Evolutionary conservation across 805 yeast genomes (phyloP).

Genomic region (Saccharomycopsis sp.): DNA sequence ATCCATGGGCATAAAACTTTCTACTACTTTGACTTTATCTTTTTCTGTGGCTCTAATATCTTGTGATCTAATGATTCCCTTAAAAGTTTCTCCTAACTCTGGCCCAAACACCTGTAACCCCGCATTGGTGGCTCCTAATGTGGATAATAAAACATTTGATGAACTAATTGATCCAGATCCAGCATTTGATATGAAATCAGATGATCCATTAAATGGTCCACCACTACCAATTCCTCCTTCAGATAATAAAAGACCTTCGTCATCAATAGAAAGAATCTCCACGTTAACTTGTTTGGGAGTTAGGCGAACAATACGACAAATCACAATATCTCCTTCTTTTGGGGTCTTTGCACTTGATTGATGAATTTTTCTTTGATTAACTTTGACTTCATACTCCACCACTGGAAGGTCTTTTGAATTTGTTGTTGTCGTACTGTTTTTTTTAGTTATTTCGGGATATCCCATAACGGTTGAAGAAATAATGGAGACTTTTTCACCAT

Average conservation of each 20-base stretch:
- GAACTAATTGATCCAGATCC: conserved; percentile 1
- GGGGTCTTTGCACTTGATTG: too few relatives aligned
- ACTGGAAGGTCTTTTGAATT: too few relatives aligned
- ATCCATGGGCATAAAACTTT: conserved; percentile 86
- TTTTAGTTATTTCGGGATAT: too few relatives aligned
- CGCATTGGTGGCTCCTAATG: conserved; percentile 31
- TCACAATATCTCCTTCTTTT: conserved; percentile 71
- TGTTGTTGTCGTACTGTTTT: too few relatives aligned
- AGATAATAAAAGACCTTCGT: conserved; percentile 30
- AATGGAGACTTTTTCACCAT: too few relatives aligned
- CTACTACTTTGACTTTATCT: conserved; percentile 71
- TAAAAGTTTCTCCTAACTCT: conserved; percentile 81
- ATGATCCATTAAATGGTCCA: conserved; percentile 13
- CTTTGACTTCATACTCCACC: too few relatives aligned
- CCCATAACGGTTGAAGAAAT: too few relatives aligned
- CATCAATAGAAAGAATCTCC: conserved; percentile 65
- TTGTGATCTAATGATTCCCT: conserved; percentile 75
- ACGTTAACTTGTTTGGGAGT: conserved; percentile 62
- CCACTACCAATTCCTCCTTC: conserved; percentile 51
- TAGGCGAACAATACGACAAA: conserved; percentile 63
- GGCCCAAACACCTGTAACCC: conserved; percentile 38
- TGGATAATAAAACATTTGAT: conserved; percentile 20
- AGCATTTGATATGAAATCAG: not conserved
- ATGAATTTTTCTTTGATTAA: too few relatives aligned
- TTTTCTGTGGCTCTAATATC: conserved; percentile 88